Base-by-base conservation (phyloP, 768 basidiomycete species). In the Naganishia vishniacii region DNA sequence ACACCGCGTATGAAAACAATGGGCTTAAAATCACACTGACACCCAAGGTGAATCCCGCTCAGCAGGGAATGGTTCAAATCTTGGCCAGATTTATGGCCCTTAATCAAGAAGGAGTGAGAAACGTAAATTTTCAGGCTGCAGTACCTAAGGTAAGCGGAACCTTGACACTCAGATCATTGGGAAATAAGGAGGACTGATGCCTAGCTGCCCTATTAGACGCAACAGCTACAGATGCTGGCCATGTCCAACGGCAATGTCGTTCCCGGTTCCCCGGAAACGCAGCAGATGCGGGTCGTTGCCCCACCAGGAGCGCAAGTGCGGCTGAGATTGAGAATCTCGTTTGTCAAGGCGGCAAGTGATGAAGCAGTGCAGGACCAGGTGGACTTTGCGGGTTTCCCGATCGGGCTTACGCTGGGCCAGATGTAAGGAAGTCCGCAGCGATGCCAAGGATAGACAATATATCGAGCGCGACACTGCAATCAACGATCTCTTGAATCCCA, bases 171-270 rank as follows among this genome's bases (percentile, higher is more conserved):
- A 46, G 9, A 13, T 46, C 60, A 20, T 9, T n/a, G 7, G 12
- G 23, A 20, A 23, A 41, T n/a, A 20, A 37, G 13, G 48, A 20
- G 1, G 28, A 20, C 29, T 42, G 32, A 51, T 41, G 0, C 12
- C n/a, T n/a, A 45, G 29, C 56, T 6, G 2, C 60, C 34, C 32
- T 6, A 62, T 2, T 72, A 98, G 91, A 89, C 92, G 0, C 93
- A 95, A 78, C 92, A 95, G 75, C 77, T 99, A 62, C 93, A 97
- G 76, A 99, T 99, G 94, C 81, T 91, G 63, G 91, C 94, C 6
- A 97, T 98, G 88, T 91, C 91, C 5, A 91, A 86, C 76, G 81
- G 86, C 12, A 86, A 84, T 59, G 82, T 99, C 45, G 79, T 78
- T 34, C 86, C 89, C 0, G 90, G 91, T 1, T 79, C 84, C 9